phyloP scores from a whole-genome alignment of 179 eudicot species.

The Amaranthus tricolor region DNA sequence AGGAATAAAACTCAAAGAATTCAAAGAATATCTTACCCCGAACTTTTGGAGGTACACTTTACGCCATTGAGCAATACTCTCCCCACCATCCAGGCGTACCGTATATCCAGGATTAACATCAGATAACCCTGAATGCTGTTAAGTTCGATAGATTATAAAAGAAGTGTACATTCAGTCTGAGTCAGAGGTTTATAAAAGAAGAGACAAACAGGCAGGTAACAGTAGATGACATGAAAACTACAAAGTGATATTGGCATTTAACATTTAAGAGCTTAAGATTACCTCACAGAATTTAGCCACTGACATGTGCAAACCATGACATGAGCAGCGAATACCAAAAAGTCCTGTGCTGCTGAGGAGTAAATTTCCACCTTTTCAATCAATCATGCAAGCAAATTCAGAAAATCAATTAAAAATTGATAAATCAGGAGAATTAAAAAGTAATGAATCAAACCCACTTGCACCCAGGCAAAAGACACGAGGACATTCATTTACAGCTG shows the following conservation, averaged over 20 bases:
- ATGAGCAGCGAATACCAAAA: conserved; percentile 64
- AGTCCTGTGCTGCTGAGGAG: conserved; percentile 62
- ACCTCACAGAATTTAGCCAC: conserved; percentile 62
- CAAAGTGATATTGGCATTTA: not conserved
- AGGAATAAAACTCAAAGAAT: conserved; percentile 13
- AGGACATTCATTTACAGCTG: conserved; percentile 38
- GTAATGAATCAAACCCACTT: conserved; percentile 39
- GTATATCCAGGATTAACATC: conserved; percentile 63
- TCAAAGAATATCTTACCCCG: conserved; percentile 41
- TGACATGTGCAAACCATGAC: conserved; percentile 70
- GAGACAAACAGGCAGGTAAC: not conserved
- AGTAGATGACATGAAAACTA: not conserved
- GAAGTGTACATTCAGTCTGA: not conserved
- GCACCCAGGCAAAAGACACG: conserved; percentile 66
- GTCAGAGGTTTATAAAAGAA: not conserved
- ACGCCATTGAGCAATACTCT: conserved; percentile 72
- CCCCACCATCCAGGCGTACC: conserved; percentile 65
- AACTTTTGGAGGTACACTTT: conserved; percentile 41
- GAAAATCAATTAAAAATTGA: conserved; percentile 8
- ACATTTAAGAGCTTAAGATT: conserved; percentile 19
- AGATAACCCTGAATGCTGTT: conserved; percentile 68
- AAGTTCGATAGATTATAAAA: conserved; percentile 14
- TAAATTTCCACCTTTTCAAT: conserved; percentile 54
- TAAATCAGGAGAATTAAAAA: conserved; percentile 11
- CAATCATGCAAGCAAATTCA: conserved; percentile 25